Percentiles rank a stretch among this genome's conserved stretches.
Conservation (phyloP, 164 flowering plant genomes). For the Piper longum region DNA sequence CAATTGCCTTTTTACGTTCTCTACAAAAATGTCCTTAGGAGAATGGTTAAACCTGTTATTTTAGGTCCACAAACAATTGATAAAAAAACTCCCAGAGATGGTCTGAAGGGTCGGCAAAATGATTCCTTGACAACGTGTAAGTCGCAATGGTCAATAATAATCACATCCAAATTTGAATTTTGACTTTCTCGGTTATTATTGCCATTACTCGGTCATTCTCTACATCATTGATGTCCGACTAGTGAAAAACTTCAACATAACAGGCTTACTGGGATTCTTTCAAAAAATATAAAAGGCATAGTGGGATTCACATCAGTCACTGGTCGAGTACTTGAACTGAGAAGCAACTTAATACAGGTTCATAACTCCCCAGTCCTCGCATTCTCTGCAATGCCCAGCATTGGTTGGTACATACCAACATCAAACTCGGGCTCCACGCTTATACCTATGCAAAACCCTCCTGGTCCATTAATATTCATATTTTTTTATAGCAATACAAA, state of each 20-base stretch:
- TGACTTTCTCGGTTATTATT: not conserved
- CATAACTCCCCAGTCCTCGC: not conserved
- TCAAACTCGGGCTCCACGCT: not conserved
- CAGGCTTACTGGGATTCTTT: not conserved
- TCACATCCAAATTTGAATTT: not conserved
- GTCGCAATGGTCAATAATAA: no score
- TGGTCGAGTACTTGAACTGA: no score
- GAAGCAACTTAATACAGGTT: no score
- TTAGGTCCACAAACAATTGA: no score
- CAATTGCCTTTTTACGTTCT: no score
- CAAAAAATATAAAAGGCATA: not conserved
- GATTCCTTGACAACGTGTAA: not conserved
- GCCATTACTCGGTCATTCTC: not conserved
- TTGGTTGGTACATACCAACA: not conserved
- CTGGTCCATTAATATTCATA: not conserved
- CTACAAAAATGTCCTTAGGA: no score
- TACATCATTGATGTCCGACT: not conserved
- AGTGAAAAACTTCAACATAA: no score
- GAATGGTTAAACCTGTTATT: no score
- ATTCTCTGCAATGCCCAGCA: not conserved
- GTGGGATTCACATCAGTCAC: not conserved
- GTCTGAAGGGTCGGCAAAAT: no score
- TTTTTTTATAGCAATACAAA: no score
- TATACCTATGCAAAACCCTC: not conserved
- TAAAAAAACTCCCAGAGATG: no score